Base-by-base conservation (phyloP, 169 alveolate species). In the Theileria annulata region DNA sequence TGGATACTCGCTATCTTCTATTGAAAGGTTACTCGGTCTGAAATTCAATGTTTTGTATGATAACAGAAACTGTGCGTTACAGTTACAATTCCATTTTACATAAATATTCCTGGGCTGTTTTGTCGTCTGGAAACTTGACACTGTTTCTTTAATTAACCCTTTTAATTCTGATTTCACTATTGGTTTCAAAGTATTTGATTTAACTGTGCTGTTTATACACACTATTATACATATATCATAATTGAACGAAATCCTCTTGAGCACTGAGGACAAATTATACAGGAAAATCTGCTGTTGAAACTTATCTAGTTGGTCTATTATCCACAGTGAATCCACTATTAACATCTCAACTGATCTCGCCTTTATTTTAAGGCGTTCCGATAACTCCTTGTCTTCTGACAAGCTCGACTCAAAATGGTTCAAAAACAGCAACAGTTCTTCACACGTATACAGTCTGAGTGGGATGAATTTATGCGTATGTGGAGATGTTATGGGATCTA, bases 301-400 rank as follows among this genome's bases (percentile, higher is more conserved):
- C 42, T 58, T 72, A 25, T 59, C 77, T 72, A 82, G 48, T 25
- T 72, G 66, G 13, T 62, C 60, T 1, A 82, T 23, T 15, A 77
- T 73, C 89, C 89, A 82, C 19, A 82, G 84, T 15, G 89, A 82
- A 58, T 82, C 89, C 9, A 82, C 47, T 15, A 82, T 59, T 33
- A 82, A 23, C 37, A 47, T 69, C 28, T 49, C 75, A 47, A 82
- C 75, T 12, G 89, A 27, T 6, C 77, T 68, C 5, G 89, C 89
- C 1, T 80, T 42, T 15, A 67, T 17, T 28, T 42, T 62, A 8
- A 69, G n/a, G 2, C 17, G 13, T 2, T 35, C 15, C 17, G 79
- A 75, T 28, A 82, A 71, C 19, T 23, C 47, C 27, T 58, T 62
- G 23, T 75, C 80, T 30, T 33, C 76, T 15, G 27, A 19, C 25